These are phyloP conservation scores for Dryas octopetala DNA, from an alignment of 306 rosid species.

Conservation along the genomic window DNA sequence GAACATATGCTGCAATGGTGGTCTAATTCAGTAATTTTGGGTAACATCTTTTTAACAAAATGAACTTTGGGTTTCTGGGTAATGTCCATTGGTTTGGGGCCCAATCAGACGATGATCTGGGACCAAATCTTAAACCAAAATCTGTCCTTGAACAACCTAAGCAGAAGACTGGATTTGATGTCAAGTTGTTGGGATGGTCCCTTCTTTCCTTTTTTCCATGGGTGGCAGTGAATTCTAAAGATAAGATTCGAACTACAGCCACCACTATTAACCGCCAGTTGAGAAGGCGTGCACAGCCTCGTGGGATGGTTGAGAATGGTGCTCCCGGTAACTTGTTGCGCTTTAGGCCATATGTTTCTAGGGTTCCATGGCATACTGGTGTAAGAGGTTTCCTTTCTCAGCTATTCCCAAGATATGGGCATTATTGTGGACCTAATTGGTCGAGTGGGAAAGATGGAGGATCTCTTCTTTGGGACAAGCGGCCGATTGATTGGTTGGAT, in stretches of 20 bases:
- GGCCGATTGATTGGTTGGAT: conserved; percentile 97
- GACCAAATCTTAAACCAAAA: conserved; percentile 23
- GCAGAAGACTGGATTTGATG: conserved; percentile 30
- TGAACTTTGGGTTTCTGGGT: conserved; percentile 57
- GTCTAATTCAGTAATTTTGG: background rate
- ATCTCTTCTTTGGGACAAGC: conserved; percentile 77
- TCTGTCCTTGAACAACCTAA: conserved; percentile 32
- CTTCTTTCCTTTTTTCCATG: conserved; percentile 53
- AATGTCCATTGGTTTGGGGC: conserved; percentile 47
- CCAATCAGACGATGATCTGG: conserved; percentile 40
- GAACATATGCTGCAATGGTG: conserved; percentile 24
- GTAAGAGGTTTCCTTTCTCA: conserved; percentile 78
- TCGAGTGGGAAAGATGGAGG: conserved; percentile 87
- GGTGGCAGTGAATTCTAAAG: conserved; percentile 30
- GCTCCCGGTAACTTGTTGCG: conserved; percentile 37
- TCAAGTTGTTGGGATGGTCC: conserved; percentile 46
- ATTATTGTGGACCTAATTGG: conserved; percentile 98
- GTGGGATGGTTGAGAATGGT: conserved; percentile 22
- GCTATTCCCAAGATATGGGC: conserved; percentile 84
- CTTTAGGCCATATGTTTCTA: conserved; percentile 82
- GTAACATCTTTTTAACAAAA: conserved; percentile 23
- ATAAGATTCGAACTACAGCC: conserved; percentile 44
- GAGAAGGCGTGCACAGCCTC: conserved; percentile 52
- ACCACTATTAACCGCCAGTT: conserved; percentile 68
- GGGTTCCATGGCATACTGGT: conserved; percentile 98